Conservation (phyloP, 306 rosid genomes). For the Prunus kanzakura region DNA sequence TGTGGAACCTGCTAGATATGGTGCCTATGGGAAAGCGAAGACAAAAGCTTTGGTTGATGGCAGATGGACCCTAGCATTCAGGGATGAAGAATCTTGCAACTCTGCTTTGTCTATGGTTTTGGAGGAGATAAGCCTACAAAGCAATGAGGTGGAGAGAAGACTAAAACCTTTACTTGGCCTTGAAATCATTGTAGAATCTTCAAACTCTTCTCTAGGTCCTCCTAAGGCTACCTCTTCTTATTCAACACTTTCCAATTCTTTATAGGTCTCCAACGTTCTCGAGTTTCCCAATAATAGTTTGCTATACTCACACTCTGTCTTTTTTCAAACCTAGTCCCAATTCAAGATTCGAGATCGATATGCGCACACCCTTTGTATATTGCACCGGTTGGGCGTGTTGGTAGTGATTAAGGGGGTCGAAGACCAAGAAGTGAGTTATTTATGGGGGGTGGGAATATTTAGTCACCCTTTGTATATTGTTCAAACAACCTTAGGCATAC, state of each 20-base stretch:
- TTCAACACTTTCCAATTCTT: conserved; percentile 35
- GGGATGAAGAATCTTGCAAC: conserved; percentile 75
- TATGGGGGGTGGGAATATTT: conserved; percentile 43
- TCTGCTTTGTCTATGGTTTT: conserved; percentile 65
- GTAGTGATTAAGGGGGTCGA: not conserved
- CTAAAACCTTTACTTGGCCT: conserved; percentile 67
- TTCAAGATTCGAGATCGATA: not conserved
- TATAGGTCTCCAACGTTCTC: conserved; percentile 25
- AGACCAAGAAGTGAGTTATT: not conserved
- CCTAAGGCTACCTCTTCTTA: conserved; percentile 30
- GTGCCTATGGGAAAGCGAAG: conserved; percentile 35
- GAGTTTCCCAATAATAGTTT: conserved; percentile 30
- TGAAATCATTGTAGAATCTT: conserved; percentile 40
- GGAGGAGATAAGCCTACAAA: conserved; percentile 53
- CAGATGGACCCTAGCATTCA: conserved; percentile 91
- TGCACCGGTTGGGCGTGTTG: not conserved
- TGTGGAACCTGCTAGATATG: conserved; percentile 48
- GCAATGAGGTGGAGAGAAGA: conserved; percentile 75
- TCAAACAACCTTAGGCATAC: conserved; percentile 28
- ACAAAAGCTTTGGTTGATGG: conserved; percentile 74
- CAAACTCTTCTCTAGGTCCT: conserved; percentile 23
- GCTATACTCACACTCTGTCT: conserved; percentile 19
- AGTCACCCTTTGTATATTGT: conserved; percentile 57
- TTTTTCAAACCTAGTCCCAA: not conserved
- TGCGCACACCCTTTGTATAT: not conserved